A percentile compares a stretch with the other conserved stretches of the same genome.
Evolutionary conservation across 306 rosid genomes (phyloP).

Genomic region (Luffa aegyptiaca): DNA sequence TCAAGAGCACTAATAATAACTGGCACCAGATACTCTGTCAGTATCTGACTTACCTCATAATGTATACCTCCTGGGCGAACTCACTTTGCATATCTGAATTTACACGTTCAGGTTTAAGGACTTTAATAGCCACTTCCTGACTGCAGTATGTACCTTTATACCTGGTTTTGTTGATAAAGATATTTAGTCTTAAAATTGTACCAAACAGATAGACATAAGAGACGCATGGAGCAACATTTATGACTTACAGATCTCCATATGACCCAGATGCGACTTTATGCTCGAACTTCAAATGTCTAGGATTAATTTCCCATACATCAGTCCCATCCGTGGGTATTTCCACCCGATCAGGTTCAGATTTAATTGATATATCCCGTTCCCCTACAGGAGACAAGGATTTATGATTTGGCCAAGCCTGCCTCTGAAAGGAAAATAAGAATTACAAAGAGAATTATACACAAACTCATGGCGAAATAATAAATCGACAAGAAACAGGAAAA

Average conservation of each 20-base stretch:
- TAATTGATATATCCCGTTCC: slow-evolving; percentile 35
- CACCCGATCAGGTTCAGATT: slow-evolving; percentile 50
- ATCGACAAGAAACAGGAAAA: not conserved
- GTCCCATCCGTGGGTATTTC: slow-evolving; percentile 80
- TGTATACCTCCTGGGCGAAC: slow-evolving; percentile 88
- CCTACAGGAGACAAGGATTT: slow-evolving; percentile 38
- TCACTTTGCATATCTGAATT: slow-evolving; percentile 78
- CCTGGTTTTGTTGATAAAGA: slow-evolving; percentile 32
- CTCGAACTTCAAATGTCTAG: slow-evolving; percentile 62
- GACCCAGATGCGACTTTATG: slow-evolving; percentile 86
- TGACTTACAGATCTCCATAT: slow-evolving; percentile 87
- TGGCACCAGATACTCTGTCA: not conserved
- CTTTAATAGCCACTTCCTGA: slow-evolving; percentile 94
- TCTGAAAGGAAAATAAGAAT: slow-evolving; percentile 34
- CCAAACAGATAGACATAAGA: not conserved
- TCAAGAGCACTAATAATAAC: not conserved
- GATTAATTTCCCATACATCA: slow-evolving; percentile 96
- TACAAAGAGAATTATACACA: slow-evolving; percentile 15
- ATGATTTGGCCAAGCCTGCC: slow-evolving; percentile 38
- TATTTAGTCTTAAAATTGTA: not conserved
- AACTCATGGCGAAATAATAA: slow-evolving; percentile 6
- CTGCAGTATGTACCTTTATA: slow-evolving; percentile 84
- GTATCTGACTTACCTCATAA: slow-evolving; percentile 62
- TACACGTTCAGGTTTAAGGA: slow-evolving; percentile 81
- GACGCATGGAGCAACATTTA: not conserved